phyloP scores from a whole-genome alignment of 2,329 filamentous ascomycete genomes.

The Aspergillus bombycis region DNA sequence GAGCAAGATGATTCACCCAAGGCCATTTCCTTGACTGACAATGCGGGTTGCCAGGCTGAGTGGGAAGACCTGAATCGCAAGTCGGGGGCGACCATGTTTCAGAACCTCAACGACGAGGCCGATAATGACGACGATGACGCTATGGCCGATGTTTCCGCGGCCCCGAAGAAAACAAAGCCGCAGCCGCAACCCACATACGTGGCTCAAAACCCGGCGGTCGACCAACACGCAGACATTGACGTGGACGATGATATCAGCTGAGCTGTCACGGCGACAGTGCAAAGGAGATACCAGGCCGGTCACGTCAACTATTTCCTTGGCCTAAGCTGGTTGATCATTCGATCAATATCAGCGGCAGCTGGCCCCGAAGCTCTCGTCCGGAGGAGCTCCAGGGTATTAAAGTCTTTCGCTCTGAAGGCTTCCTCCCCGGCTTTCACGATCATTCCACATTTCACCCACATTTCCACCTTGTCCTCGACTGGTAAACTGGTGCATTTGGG shows the following conservation, averaged over 20 bases:
- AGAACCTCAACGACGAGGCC: conserved; percentile 50
- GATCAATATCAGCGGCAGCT: conserved; percentile 78
- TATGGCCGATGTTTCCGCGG: conserved; percentile 35
- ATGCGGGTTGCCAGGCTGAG: conserved; percentile 31
- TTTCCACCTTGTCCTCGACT: conserved; percentile 72
- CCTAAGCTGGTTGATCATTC: conserved; percentile 64
- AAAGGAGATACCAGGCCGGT: conserved; percentile 17
- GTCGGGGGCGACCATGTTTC: conserved; percentile 27
- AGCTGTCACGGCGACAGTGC: conserved; percentile 20
- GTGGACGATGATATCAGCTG: conserved; percentile 50
- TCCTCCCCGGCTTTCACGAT: conserved; percentile 88
- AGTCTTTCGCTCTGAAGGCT: conserved; percentile 79
- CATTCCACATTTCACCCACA: conserved; percentile 97
- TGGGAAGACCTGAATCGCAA: conserved; percentile 48
- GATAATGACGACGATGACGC: conserved; percentile 42
- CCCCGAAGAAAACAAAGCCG: conserved; percentile 24
- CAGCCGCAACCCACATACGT: conserved; percentile 17
- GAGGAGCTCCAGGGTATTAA: conserved; percentile 72
- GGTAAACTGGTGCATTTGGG: conserved; percentile 79
- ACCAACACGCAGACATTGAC: conserved; percentile 34
- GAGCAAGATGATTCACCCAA: conserved; percentile 11
- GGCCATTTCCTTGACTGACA: conserved; percentile 19
- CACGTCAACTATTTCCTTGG: conserved; percentile 44
- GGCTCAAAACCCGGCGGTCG: conserved; percentile 24
- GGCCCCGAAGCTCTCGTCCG: conserved; percentile 72